phyloP scores from a whole-genome alignment of 306 rosid genomes.

The Fragaria iinumae region DNA sequence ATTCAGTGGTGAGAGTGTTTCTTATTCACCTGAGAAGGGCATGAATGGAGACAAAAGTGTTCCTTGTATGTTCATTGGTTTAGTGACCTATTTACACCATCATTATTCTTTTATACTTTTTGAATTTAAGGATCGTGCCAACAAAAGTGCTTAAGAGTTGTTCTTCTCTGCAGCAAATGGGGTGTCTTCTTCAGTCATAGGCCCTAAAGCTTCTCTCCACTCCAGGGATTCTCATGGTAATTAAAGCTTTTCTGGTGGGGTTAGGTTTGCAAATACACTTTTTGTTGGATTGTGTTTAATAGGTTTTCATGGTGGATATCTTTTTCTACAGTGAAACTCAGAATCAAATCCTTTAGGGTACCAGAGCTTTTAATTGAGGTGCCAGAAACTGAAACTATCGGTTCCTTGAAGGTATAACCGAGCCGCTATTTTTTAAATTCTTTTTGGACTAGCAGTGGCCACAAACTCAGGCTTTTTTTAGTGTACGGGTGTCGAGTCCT shows the following conservation, averaged over 20 bases:
- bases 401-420: conserved; percentile 69
- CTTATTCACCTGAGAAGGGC: conserved; percentile 60
- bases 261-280: conserved; percentile 9
- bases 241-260: conserved; percentile 1
- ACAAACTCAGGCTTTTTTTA: neutral
- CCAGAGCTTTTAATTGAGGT: conserved; percentile 87
- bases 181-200: conserved; percentile 33
- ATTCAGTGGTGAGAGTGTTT: conserved; percentile 78
- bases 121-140: conserved; percentile 10
- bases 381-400: conserved; percentile 80
- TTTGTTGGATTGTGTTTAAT: conserved; percentile 20
- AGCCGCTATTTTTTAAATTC: neutral
- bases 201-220: conserved; percentile 41
- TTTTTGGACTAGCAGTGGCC: conserved; percentile 7
- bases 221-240: conserved; percentile 77
- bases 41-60: conserved; percentile 33
- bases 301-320: conserved; percentile 30
- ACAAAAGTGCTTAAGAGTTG: conserved; percentile 15
- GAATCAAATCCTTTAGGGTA: conserved; percentile 79
- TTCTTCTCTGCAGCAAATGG: conserved; percentile 38
- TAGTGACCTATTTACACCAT: conserved; percentile 1
- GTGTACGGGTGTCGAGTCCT: neutral
- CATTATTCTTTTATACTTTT: conserved; percentile 11
- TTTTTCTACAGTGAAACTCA: conserved; percentile 68
- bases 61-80: conserved; percentile 41